phyloP scores from a whole-genome alignment of 495 filamentous ascomycete species.

The Talaromyces stipitatus region DNA sequence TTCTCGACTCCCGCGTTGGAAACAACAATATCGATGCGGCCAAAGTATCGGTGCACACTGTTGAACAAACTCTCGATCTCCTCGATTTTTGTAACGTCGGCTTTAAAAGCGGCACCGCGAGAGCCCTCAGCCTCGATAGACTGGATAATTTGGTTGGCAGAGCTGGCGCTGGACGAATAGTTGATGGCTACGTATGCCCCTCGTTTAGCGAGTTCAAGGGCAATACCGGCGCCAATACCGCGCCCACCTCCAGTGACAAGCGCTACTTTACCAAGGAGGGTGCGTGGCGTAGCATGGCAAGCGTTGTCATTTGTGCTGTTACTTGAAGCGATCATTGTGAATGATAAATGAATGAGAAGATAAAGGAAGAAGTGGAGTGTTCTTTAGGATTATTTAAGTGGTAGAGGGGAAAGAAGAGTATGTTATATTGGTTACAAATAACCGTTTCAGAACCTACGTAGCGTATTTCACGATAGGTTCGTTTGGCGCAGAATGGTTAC shows the following conservation, averaged over 20 bases:
- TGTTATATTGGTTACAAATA: background rate
- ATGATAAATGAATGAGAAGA: background rate
- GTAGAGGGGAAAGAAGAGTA: background rate
- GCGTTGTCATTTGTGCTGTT: conserved; percentile 1
- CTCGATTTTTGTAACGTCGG: conserved; percentile 60
- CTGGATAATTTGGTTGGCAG: conserved; percentile 55
- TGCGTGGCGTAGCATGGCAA: background rate
- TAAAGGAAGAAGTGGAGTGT: background rate
- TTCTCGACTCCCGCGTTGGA: conserved; percentile 51
- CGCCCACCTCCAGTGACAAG: conserved; percentile 66
- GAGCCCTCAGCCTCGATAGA: conserved; percentile 53
- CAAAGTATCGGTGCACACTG: conserved; percentile 57
- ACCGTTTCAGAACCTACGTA: background rate
- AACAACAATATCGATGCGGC: conserved; percentile 63
- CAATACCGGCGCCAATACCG: conserved; percentile 69
- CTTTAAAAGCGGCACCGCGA: conserved; percentile 62
- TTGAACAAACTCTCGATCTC: conserved; percentile 58
- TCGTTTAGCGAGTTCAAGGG: conserved; percentile 65
- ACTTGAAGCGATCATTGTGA: background rate
- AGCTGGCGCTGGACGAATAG: conserved; percentile 56
- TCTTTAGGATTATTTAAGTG: background rate
- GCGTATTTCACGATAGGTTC: background rate
- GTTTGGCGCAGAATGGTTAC: background rate
- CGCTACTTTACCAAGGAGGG: conserved; percentile 59
- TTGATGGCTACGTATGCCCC: conserved; percentile 71